A percentile compares a stretch with the other conserved stretches of the same genome.
Evolutionary conservation across 768 basidiomycete species (phyloP).

Genomic region (Paxillus rubicundulus): DNA sequence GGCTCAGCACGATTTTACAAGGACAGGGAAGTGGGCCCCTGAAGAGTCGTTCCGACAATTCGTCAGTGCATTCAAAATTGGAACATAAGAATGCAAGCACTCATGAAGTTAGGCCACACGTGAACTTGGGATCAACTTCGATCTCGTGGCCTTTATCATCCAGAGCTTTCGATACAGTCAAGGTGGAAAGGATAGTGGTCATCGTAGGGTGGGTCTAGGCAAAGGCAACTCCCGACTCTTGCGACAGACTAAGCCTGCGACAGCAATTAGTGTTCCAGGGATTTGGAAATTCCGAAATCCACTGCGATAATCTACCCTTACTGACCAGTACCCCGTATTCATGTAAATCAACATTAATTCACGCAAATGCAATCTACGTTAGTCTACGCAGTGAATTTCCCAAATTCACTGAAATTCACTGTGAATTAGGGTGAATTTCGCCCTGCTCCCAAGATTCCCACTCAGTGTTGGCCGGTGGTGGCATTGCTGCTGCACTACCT

Average conservation of each 20-base stretch:
- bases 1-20: not conserved
- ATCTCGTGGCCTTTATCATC: slow-evolving; percentile 5
- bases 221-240: not conserved
- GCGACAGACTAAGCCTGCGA: not conserved
- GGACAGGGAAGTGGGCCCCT: not conserved
- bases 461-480: no score
- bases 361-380: no score
- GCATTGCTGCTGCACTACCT: no score
- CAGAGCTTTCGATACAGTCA: not conserved
- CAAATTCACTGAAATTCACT: no score
- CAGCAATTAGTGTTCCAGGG: no score
- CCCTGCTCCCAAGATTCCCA: no score
- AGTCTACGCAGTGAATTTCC: no score
- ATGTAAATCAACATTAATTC: no score
- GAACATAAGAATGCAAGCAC: not conserved
- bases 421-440: no score
- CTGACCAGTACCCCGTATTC: no score
- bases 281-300: not conserved
- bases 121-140: not conserved
- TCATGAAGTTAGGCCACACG: not conserved
- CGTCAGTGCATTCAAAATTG: not conserved
- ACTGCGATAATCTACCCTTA: no score
- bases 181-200: slow-evolving; percentile 1
- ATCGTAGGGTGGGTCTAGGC: not conserved
- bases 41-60: not conserved